These are phyloP conservation scores for Vaccinium corymbosum DNA, from an alignment of 148 eudicot species.

Conservation along the genomic window DNA sequence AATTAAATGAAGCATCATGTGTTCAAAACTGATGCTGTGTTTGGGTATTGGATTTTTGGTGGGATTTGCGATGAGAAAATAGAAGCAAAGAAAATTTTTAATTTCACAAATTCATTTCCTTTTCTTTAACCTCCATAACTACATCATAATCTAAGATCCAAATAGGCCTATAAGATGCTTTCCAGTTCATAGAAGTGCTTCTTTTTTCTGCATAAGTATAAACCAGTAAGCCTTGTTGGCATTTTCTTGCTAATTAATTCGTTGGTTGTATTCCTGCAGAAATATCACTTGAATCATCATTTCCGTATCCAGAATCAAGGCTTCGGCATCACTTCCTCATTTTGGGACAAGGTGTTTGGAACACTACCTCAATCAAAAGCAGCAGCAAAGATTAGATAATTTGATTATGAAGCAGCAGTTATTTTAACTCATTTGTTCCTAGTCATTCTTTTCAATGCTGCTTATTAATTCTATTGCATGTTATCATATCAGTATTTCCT, in stretches of 20 bases:
- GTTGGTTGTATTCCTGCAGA: conserved; percentile 39
- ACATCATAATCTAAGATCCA: not conserved
- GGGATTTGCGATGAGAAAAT: not conserved
- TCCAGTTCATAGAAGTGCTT: not conserved
- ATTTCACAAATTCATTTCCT: not conserved
- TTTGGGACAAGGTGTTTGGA: conserved; percentile 81
- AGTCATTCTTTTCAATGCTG: not conserved
- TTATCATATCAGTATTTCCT: not conserved
- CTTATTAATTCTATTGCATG: not conserved
- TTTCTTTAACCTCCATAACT: not conserved
- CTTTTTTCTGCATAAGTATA: not conserved
- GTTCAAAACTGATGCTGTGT: not conserved
- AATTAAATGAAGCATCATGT: not conserved
- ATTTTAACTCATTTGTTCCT: not conserved
- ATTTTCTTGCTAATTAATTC: not conserved
- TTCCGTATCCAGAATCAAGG: conserved; percentile 68
- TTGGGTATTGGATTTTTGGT: not conserved
- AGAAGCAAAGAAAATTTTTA: not conserved
- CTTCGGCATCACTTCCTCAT: conserved; percentile 72
- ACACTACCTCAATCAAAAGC: conserved; percentile 62
- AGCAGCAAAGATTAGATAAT: conserved; percentile 29
- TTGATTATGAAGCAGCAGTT: not conserved
- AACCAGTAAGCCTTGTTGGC: not conserved
- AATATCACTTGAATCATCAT: conserved; percentile 85
- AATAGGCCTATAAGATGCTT: not conserved